Base-by-base conservation (phyloP, 257 asterid species). In the Gardenia jasminoides region DNA sequence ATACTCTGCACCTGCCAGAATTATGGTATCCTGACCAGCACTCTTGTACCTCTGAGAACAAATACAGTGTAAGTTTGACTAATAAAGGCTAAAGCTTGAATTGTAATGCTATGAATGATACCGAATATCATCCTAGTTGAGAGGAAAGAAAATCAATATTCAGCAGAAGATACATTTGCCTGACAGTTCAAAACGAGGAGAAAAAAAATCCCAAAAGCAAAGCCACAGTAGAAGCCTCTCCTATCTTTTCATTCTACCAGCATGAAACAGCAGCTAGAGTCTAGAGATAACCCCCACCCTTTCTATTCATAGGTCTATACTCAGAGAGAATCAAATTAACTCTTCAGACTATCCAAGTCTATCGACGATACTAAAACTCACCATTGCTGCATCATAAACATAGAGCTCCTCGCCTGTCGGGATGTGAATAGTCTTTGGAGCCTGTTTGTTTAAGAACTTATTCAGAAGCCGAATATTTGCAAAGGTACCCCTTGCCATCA, bases 401-500 rank as follows among this genome's bases (percentile, higher is more conserved):
- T 52, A 91, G 16, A 94, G 93, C 84, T 90, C 91, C 83, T 94
- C 97, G 75, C 98, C 97, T 0, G 91, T 87, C 28, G 97, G 99
- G 75, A 94, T 84, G 89, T 93, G 99, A 79, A 94, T 43, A 9
- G 99, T 94, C 85, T 91, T 90, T 41, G 98, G 99, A 70, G 98
- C 98, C 47, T 94, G 97, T 71, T 97, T 97, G 65, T 89, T 88
- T 59, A 94, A 79, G 70, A 93, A 85, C 81, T 94, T 94, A 89
- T 94, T 94, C 41, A 93, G 83, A 46, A 94, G 92, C 9, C 98
- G 87, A 67, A 93, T 94, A 79, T 94, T 93, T 56, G 98, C 99
- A 76, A 94, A 94, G 72, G 99, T 93, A 62, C 99, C 98, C 88
- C 99, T 88, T 54, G 98, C 95, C 99, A 94, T 94, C 69, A 93